These are phyloP conservation scores for Oryza meridionalis DNA, from an alignment of 176 grass and related monocot species.

Conservation along the genomic window DNA sequence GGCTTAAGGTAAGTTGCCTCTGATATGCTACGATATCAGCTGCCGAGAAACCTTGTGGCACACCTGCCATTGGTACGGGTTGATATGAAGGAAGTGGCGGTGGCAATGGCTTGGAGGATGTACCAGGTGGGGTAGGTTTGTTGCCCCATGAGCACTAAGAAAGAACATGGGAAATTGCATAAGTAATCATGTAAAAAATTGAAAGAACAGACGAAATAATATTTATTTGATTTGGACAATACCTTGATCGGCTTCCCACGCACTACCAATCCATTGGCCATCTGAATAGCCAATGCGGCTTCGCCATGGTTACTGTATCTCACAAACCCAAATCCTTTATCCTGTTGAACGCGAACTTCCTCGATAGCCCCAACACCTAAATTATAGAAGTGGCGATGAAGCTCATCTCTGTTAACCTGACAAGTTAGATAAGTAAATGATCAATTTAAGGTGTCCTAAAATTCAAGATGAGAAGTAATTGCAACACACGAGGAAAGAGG, in stretches of 20 bases:
- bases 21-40: constrained; percentile 74
- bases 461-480: constrained; percentile 9
- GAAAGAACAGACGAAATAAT: not conserved
- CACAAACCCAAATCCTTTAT: constrained; percentile 92
- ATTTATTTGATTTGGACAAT: constrained; percentile 23
- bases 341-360: constrained; percentile 77
- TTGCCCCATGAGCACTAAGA: constrained; percentile 84
- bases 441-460: constrained; percentile 19
- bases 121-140: constrained; percentile 74
- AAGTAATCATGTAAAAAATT: not conserved
- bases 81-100: constrained; percentile 66
- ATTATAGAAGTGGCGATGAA: constrained; percentile 80
- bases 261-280: constrained; percentile 74
- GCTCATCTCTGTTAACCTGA: constrained; percentile 80
- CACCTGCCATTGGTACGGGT: constrained; percentile 56
- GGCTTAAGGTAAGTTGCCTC: constrained; percentile 71
- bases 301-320: constrained; percentile 76
- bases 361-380: constrained; percentile 76
- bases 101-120: constrained; percentile 68
- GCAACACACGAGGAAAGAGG: not conserved
- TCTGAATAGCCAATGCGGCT: constrained; percentile 80
- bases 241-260: constrained; percentile 80
- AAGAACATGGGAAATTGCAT: not conserved
- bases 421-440: constrained; percentile 29
- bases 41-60: constrained; percentile 62